Evolutionary conservation across 2,329 filamentous ascomycete genomes (phyloP).

Genomic region (Botrytis fabae): DNA sequence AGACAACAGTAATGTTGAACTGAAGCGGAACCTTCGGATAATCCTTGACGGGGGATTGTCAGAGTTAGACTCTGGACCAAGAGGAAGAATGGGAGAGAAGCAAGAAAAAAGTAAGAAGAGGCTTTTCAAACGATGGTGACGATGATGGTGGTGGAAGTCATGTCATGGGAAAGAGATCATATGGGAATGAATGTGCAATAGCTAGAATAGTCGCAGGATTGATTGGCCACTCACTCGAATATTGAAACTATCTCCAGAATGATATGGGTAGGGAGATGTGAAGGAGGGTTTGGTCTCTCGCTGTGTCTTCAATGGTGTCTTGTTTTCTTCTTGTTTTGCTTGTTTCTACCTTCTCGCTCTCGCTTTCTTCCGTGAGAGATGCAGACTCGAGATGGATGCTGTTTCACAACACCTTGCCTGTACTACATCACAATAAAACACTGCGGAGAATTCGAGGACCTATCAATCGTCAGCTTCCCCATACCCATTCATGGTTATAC

Average conservation of each 20-base stretch:
- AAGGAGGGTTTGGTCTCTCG: neutral
- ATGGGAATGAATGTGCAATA: neutral
- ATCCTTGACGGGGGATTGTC: neutral
- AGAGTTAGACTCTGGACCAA: too few relatives aligned
- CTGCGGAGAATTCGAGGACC: conserved; percentile 15
- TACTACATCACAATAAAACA: conserved; percentile 12
- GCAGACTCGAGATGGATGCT: conserved; percentile 14
- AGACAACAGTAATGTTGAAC: neutral
- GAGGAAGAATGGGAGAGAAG: neutral
- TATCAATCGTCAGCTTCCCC: conserved; percentile 14
- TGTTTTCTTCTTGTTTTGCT: neutral
- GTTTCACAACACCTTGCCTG: conserved; percentile 22
- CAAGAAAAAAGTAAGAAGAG: neutral
- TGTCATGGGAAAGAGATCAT: neutral
- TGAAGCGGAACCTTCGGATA: neutral
- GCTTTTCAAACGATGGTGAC: neutral
- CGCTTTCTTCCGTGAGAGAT: neutral
- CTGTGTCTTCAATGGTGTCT: neutral
- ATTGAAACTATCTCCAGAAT: neutral
- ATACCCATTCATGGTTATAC: neutral
- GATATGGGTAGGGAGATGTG: neutral
- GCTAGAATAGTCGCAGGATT: neutral
- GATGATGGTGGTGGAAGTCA: too few relatives aligned
- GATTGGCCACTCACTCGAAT: neutral
- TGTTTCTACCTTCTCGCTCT: neutral